Conservation (phyloP, 352 stramenopile species). For the Globisporangium uncinulatum region DNA sequence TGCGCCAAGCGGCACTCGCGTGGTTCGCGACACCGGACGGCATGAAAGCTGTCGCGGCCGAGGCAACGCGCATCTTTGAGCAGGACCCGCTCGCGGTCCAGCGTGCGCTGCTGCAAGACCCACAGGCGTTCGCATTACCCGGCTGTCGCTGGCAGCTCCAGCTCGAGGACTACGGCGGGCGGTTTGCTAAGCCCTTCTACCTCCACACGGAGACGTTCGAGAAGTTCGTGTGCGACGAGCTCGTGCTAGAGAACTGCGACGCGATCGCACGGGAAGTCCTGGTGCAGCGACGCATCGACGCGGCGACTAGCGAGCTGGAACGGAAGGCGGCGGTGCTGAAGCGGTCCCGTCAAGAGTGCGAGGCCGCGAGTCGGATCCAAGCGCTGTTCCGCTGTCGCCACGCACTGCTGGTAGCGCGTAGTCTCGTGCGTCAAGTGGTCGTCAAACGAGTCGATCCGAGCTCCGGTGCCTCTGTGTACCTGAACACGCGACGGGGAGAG, state of each 20-base stretch:
- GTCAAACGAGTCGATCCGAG: constrained; percentile 58
- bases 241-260: constrained; percentile 63
- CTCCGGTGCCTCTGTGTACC: constrained; percentile 48
- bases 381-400: constrained; percentile 54
- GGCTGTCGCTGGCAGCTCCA: constrained; percentile 57
- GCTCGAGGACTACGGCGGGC: constrained; percentile 44
- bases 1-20: constrained; percentile 32
- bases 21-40: constrained; percentile 38
- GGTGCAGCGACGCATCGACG: constrained; percentile 43
- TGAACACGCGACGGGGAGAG: constrained; percentile 45
- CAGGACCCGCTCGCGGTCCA: constrained; percentile 38
- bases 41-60: constrained; percentile 19
- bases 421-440: constrained; percentile 44
- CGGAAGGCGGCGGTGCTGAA: constrained; percentile 21
- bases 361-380: constrained; percentile 50
- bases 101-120: constrained; percentile 33
- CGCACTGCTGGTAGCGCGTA: constrained; percentile 30
- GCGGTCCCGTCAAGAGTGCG: constrained; percentile 25
- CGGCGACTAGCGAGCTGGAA: constrained; percentile 24
- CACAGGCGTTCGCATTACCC: constrained; percentile 18
- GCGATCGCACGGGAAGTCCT: constrained; percentile 52
- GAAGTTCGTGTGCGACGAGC: constrained; percentile 62
- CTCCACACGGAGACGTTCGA: constrained; percentile 56
- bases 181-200: constrained; percentile 63
- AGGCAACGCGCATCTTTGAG: constrained; percentile 53